A percentile compares a stretch with the other conserved stretches of the same genome.
These are phyloP conservation scores for Paracamarosporium sp. DNA, from an alignment of 2,329 filamentous ascomycete species.

Conservation along the genomic window DNA sequence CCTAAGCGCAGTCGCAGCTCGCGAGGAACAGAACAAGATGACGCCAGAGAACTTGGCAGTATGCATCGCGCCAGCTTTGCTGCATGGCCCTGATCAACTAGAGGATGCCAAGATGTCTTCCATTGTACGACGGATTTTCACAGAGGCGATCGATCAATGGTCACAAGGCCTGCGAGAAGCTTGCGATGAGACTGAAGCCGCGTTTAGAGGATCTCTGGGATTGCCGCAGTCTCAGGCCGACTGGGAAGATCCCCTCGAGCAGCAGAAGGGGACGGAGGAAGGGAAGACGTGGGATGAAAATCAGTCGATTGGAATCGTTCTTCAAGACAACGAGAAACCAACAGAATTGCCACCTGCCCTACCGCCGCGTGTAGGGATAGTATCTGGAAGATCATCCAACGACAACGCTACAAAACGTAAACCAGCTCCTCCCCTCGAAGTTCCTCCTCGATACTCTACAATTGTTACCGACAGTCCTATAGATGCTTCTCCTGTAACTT, in stretches of 20 bases:
- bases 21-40: conserved; percentile 62
- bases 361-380: conserved; percentile 43
- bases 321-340: conserved; percentile 48
- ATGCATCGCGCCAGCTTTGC: conserved; percentile 60
- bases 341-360: conserved; percentile 41
- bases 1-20: conserved; percentile 54
- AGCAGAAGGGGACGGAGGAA: conserved; percentile 28
- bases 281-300: conserved; percentile 39
- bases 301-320: conserved; percentile 50
- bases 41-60: conserved; percentile 60
- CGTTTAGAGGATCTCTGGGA: conserved; percentile 49
- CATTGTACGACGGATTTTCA: conserved; percentile 58
- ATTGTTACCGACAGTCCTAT: conserved; percentile 48
- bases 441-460: conserved; percentile 54
- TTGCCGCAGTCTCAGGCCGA: conserved; percentile 49
- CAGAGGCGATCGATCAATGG: conserved; percentile 57
- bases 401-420: conserved; percentile 46
- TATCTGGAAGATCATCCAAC: conserved; percentile 33
- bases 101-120: conserved; percentile 62
- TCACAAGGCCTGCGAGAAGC: conserved; percentile 50
- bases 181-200: conserved; percentile 46
- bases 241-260: conserved; percentile 57
- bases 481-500: conserved; percentile 47
- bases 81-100: conserved; percentile 61
- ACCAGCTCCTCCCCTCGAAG: conserved; percentile 49